Evolutionary conservation across 2,329 filamentous ascomycete genomes (phyloP).

Genomic region (Madurella fahalii): DNA sequence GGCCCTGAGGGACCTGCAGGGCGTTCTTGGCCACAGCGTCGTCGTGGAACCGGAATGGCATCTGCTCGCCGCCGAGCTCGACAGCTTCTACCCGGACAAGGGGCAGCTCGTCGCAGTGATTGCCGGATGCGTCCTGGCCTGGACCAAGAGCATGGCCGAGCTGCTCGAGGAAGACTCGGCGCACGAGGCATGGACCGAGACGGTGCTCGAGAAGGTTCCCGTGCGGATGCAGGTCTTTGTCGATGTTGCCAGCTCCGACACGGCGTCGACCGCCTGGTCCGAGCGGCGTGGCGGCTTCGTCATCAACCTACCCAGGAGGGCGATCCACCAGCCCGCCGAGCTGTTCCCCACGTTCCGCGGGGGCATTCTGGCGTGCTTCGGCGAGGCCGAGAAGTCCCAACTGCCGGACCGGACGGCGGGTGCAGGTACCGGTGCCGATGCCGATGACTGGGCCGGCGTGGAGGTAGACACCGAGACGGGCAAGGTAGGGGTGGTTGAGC

Average conservation of each 20-base stretch:
- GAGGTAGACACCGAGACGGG: slow-evolving; percentile 31
- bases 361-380: slow-evolving; percentile 35
- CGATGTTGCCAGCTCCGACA: slow-evolving; percentile 32
- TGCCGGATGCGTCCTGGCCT: slow-evolving; percentile 37
- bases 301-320: slow-evolving; percentile 35
- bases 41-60: slow-evolving; percentile 41
- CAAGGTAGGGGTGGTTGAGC: slow-evolving; percentile 34
- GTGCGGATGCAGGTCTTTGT: slow-evolving; percentile 34
- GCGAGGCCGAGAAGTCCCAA: slow-evolving; percentile 22
- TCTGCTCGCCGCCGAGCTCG: slow-evolving; percentile 38
- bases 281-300: slow-evolving; percentile 36
- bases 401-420: neutral
- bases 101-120: slow-evolving; percentile 36
- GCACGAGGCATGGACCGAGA: slow-evolving; percentile 41
- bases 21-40: slow-evolving; percentile 38
- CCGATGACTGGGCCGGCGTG: slow-evolving; percentile 45
- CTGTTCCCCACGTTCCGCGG: slow-evolving; percentile 36
- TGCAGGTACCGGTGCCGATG: slow-evolving; percentile 26
- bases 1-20: slow-evolving; percentile 26
- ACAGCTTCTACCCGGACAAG: slow-evolving; percentile 38
- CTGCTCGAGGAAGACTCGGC: slow-evolving; percentile 42
- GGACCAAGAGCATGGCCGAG: slow-evolving; percentile 36
- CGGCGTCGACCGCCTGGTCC: slow-evolving; percentile 37
- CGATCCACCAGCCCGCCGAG: slow-evolving; percentile 31
- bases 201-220: slow-evolving; percentile 35